Evolutionary conservation across 1,284 basidiomycete species (phyloP).

Genomic region (Xerocomus nothofagi): DNA sequence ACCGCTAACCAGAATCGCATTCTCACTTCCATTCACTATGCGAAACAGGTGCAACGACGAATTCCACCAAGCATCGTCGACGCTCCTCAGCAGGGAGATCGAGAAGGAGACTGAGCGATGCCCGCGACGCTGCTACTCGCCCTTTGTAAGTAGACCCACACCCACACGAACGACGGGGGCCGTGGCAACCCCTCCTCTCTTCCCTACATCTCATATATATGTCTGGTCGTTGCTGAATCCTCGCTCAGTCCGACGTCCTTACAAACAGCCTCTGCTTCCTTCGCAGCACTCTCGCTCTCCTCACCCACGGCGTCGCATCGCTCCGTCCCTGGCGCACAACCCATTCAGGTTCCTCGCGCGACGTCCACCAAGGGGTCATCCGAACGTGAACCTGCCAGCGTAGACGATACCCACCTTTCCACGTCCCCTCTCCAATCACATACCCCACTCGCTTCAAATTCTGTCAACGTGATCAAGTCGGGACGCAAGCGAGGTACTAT

Average conservation of each 20-base stretch:
- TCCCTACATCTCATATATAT: background rate
- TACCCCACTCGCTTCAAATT: conserved; percentile 28
- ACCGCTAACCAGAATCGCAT: background rate
- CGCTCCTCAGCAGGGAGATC: conserved; percentile 67
- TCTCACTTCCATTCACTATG: background rate
- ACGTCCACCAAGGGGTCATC: background rate
- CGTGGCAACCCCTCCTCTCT: background rate
- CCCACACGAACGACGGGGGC: background rate
- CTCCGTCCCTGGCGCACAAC: conserved; percentile 12
- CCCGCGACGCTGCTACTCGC: conserved; percentile 67
- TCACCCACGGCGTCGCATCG: conserved; percentile 44
- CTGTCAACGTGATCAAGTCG: conserved; percentile 42
- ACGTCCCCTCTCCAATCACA: conserved; percentile 23
- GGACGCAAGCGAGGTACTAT: conserved; percentile 78
- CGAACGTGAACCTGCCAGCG: conserved; percentile 8
- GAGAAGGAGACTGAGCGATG: conserved; percentile 70
- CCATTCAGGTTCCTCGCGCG: conserved; percentile 11
- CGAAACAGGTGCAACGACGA: conserved; percentile 31
- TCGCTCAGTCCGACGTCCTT: conserved; percentile 43
- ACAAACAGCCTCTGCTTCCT: conserved; percentile 43
- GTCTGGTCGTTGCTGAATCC: conserved; percentile 9
- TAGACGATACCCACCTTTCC: conserved; percentile 21
- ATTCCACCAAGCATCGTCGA: conserved; percentile 55
- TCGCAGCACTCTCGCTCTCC: conserved; percentile 55
- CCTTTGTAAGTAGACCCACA: conserved; percentile 57